Percentiles rank a stretch among this genome's conserved stretches.
These are phyloP conservation scores for Leucaena leucocephala DNA, from an alignment of 306 rosid species.

Conservation along the genomic window DNA sequence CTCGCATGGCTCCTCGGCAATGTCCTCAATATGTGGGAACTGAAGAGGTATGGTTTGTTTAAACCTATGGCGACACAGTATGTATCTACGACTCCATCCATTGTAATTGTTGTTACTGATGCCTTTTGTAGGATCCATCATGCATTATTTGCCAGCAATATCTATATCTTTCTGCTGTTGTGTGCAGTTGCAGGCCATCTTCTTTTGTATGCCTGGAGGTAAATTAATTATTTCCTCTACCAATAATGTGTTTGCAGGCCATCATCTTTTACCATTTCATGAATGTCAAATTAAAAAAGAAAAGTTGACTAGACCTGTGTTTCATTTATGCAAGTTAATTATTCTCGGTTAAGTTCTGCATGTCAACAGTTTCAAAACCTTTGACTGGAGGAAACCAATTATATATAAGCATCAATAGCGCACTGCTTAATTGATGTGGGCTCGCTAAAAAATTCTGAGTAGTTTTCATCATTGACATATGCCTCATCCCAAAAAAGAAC, in stretches of 20 bases:
- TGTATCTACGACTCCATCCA: constrained; percentile 27
- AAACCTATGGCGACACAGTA: constrained; percentile 28
- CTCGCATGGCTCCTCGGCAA: constrained; percentile 69
- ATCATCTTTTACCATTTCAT: constrained; percentile 19
- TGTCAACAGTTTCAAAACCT: not conserved
- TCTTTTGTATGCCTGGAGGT: constrained; percentile 93
- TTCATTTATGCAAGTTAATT: not conserved
- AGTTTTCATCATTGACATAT: not conserved
- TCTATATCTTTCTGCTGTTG: constrained; percentile 93
- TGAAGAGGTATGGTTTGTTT: constrained; percentile 71
- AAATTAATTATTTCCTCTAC: constrained; percentile 37
- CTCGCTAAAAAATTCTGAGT: not conserved
- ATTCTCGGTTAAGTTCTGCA: no score
- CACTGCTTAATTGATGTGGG: not conserved
- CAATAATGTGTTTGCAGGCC: constrained; percentile 31
- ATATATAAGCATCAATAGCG: not conserved
- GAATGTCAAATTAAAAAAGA: constrained; percentile 26
- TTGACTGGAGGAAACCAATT: not conserved
- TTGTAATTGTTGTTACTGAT: constrained; percentile 37
- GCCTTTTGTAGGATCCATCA: constrained; percentile 71
- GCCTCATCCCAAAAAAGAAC: constrained; percentile 5
- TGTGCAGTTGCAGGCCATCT: constrained; percentile 79
- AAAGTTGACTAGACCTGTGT: not conserved
- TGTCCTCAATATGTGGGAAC: constrained; percentile 82
- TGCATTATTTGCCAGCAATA: constrained; percentile 94